phyloP scores from a whole-genome alignment of 2,329 filamentous ascomycete genomes.

The Phialophora verrucosa region DNA sequence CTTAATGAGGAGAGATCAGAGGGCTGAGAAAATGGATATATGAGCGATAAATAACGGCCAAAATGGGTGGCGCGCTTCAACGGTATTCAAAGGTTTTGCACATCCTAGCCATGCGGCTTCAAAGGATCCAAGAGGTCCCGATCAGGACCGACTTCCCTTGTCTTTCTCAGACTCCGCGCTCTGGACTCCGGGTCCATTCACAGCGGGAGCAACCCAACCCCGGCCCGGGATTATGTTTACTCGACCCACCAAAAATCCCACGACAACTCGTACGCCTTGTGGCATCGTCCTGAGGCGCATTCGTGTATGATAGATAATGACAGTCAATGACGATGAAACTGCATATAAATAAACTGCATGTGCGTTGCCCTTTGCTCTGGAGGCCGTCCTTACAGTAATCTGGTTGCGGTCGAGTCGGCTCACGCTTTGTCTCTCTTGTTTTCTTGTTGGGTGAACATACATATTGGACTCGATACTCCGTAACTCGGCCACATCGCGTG shows the following conservation, averaged over 20 bases:
- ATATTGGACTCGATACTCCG: background rate
- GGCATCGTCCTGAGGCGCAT: slow-evolving; percentile 20
- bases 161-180: background rate
- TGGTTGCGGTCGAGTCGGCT: background rate
- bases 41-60: slow-evolving; percentile 11
- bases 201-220: background rate
- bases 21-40: slow-evolving; percentile 19
- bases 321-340: background rate
- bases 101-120: background rate
- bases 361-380: background rate
- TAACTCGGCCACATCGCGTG: too few relatives aligned
- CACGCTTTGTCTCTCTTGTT: background rate
- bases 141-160: background rate
- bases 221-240: background rate
- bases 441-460: background rate
- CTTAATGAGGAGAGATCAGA: slow-evolving; percentile 30
- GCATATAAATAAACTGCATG: background rate
- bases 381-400: background rate
- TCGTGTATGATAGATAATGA: slow-evolving; percentile 3
- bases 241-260: background rate
- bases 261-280: slow-evolving; percentile 17
- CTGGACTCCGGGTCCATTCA: background rate
- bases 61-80: slow-evolving; percentile 3
- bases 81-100: background rate
- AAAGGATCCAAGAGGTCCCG: background rate